Evolutionary conservation across 768 basidiomycete species (phyloP).

Genomic region (Sistotremastrum niveocremeum): DNA sequence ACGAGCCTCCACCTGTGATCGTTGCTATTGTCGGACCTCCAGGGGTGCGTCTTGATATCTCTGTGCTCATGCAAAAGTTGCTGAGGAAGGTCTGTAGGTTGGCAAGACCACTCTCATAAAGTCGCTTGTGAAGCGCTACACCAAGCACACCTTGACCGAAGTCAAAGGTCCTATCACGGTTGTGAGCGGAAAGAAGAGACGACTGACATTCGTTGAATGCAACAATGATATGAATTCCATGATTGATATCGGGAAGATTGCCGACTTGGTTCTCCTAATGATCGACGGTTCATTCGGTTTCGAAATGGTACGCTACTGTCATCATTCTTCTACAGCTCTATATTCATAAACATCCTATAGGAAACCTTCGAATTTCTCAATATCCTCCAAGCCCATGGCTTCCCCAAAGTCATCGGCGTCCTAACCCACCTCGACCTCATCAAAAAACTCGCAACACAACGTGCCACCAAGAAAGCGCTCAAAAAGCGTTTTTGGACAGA

Average conservation of each 20-base stretch:
- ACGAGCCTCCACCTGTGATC: slow-evolving; percentile 84
- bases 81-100: slow-evolving; percentile 21
- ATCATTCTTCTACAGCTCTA: not conserved
- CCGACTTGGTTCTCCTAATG: slow-evolving; percentile 93
- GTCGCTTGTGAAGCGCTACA: slow-evolving; percentile 80
- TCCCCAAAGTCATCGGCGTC: slow-evolving; percentile 95
- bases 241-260: slow-evolving; percentile 96
- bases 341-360: slow-evolving; percentile 24
- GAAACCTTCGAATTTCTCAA: slow-evolving; percentile 99
- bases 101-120: slow-evolving; percentile 93
- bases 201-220: slow-evolving; percentile 95
- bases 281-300: slow-evolving; percentile 97
- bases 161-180: slow-evolving; percentile 91
- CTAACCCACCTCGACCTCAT: slow-evolving; percentile 95
- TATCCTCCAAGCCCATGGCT: slow-evolving; percentile 91
- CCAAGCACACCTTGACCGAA: slow-evolving; percentile 85
- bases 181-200: slow-evolving; percentile 80
- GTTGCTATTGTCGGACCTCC: slow-evolving; percentile 93
- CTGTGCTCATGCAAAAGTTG: not conserved
- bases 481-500: slow-evolving; percentile 99
- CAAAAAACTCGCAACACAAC: slow-evolving; percentile 78
- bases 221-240: slow-evolving; percentile 96
- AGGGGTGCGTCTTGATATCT: slow-evolving; percentile 34
- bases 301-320: slow-evolving; percentile 69
- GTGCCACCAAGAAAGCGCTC: slow-evolving; percentile 81